Base-by-base conservation (phyloP, 169 alveolate species). In the Theileria luwenshuni region DNA sequence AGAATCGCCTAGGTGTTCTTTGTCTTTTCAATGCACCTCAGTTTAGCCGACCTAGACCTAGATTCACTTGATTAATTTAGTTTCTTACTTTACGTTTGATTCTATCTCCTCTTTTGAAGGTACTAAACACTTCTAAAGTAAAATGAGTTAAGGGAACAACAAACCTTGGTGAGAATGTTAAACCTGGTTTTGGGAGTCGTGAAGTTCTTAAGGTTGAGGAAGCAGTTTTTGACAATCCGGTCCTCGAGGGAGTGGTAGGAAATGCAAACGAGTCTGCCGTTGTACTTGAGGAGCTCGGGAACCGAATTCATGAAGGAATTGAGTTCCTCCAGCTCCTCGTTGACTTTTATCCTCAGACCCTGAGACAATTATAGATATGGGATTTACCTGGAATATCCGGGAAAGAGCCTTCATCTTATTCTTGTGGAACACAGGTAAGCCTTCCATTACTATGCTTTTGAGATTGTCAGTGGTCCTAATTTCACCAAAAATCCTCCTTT, bases 161-260 rank as follows among this genome's bases (percentile, higher is more conserved):
- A 23, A 38, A 42, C 71, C 58, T 73, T 2, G 65, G 63, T 32
- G 67, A 64, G 28, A 27, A 32, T 51, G 23, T 52, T 19, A 47
- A 56, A 3, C 41, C 52, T n/a, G 72, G 21, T 42, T 63, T 25
- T 33, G 19, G 64, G 27, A 70, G 23, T 59, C 15, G 23, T 12
- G 48, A 42, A 17, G 59, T 56, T 42, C 28, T 30, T 59, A 28
- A 81, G 56, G 45, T 30, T 69, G 2, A 56, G 2, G 38, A 81
- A 81, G 19, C 81, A 77, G 70, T 60, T 74, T 67, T 58, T 69
- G 33, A 77, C 86, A 15, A 74, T 56, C 19, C 91, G 71, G 62
- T 85, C 76, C 76, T 90, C 94, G 47, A 90, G 74, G 6, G 94
- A 85, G 80, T 90, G 94, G 70, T 90, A 90, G 17, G 94, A 74